A percentile compares a stretch with the other conserved stretches of the same genome.
Evolutionary conservation across 225 moss, liverwort and hornwort genomes (phyloP).

Genomic region (Rhytidiadelphus loreus): DNA sequence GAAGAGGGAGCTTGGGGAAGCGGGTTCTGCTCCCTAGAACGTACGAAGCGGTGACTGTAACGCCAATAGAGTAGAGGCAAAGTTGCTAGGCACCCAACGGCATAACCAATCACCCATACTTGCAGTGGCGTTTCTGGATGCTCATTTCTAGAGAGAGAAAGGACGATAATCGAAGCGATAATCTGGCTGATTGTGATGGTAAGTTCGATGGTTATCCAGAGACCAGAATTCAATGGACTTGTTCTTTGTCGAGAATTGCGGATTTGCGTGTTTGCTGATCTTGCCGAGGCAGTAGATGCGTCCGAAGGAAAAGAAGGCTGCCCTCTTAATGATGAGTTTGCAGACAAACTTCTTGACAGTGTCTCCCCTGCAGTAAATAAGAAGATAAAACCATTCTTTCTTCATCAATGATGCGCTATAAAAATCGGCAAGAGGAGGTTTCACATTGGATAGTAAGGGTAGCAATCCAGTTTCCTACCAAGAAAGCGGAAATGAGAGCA

Average conservation of each 20-base stretch:
- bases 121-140: constrained; percentile 33
- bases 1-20: constrained; percentile 8
- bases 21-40: constrained; percentile 20
- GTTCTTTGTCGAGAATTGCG: constrained; percentile 32
- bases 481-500: background rate
- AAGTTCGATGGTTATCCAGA: constrained; percentile 49
- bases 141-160: constrained; percentile 34
- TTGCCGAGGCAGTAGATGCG: constrained; percentile 19
- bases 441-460: background rate
- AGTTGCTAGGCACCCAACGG: constrained; percentile 42
- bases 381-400: background rate
- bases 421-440: background rate
- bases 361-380: constrained; percentile 15
- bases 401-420: background rate
- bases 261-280: constrained; percentile 14
- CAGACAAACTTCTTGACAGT: constrained; percentile 33
- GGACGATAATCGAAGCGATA: constrained; percentile 35
- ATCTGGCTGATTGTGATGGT: constrained; percentile 42
- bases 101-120: constrained; percentile 50
- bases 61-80: constrained; percentile 49
- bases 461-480: background rate
- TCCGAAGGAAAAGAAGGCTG: constrained; percentile 34
- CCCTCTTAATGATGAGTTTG: constrained; percentile 30
- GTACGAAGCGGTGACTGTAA: constrained; percentile 33
- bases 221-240: constrained; percentile 50